A percentile compares a stretch with the other conserved stretches of the same genome.
Conservation (phyloP, 345 rosid genomes). For the Microcos paniculata region DNA sequence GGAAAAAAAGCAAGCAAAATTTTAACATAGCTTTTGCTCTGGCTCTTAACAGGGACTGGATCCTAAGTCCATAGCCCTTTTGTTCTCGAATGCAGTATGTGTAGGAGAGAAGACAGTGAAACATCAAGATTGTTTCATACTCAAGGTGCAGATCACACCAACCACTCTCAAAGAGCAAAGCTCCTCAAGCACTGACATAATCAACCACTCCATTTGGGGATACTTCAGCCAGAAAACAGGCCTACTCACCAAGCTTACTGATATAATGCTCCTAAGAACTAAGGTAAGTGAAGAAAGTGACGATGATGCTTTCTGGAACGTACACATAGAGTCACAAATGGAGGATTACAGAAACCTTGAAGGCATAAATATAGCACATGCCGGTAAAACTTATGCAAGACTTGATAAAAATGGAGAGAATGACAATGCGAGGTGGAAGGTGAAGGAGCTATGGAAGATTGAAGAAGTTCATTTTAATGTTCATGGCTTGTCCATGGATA, state of each 20-base stretch:
- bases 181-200: slow-evolving; percentile 58
- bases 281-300: slow-evolving; percentile 30
- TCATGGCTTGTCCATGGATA: slow-evolving; percentile 26
- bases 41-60: slow-evolving; percentile 58
- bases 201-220: slow-evolving; percentile 82
- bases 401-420: slow-evolving; percentile 60
- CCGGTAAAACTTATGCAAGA: slow-evolving; percentile 59
- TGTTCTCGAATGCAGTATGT: slow-evolving; percentile 70
- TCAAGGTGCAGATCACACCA: slow-evolving; percentile 56
- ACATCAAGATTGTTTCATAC: slow-evolving; percentile 63
- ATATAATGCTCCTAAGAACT: slow-evolving; percentile 65
- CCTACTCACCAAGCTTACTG: slow-evolving; percentile 60
- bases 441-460: slow-evolving; percentile 80
- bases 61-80: slow-evolving; percentile 67
- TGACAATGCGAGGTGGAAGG: slow-evolving; percentile 55
- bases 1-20: too few species aligned
- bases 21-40: background rate
- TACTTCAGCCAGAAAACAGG: slow-evolving; percentile 89
- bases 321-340: slow-evolving; percentile 57
- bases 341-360: slow-evolving; percentile 66
- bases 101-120: slow-evolving; percentile 58
- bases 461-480: slow-evolving; percentile 87
- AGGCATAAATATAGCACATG: slow-evolving; percentile 61
- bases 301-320: slow-evolving; percentile 70
- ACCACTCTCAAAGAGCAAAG: slow-evolving; percentile 54